Base-by-base conservation (phyloP, 148 eudicot genomes). In the Dysphania ambrosioides region DNA sequence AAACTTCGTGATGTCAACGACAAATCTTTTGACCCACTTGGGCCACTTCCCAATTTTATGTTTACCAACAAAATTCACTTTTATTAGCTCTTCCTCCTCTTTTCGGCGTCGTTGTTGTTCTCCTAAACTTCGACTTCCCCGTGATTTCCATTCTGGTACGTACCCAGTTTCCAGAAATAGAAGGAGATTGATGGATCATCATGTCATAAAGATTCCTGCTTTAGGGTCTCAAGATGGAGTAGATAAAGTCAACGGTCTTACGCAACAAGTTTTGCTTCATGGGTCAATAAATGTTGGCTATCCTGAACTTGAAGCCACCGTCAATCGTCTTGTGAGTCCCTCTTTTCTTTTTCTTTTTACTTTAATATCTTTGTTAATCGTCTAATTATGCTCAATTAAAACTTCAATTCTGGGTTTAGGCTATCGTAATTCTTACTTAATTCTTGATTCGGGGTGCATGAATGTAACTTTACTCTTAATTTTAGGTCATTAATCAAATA, bases 251-350 rank as follows among this genome's bases (percentile, higher is more conserved):
- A 49, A 74, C 68, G 80, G 68, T 81, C 72, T 81, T 72, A 80
- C 77, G 27, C 83, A 81, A 29, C 80, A 81, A 18, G 56, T 18
- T 81, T 73, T 81, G 24, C 35, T 81, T 81, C 66, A 73, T 77
- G 78, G 80, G 47, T 61, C 83, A 35, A 47, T 71, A 9, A 35
- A 68, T 36, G 1, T 73, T 40, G 23, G 56, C 19, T 72, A 72
- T 47, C 6, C 55, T 44, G 53, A 58, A 30, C 36, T 76, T 38
- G 80, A 81, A 68, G 72, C 80, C 35, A 23, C 21, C 62, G 66
- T 81, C 19, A 81, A 81, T 77, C 70, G 66, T 24, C 40, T 77
- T 72, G 83, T 81, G 1, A 77, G 74, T n/a, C n/a, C n/a, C 18
- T 10, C 29, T 23, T 4, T 62, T 68, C 19, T 29, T 40, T 34